Conservation (phyloP, 1,284 basidiomycete species). For the Phlebopus sp. region DNA sequence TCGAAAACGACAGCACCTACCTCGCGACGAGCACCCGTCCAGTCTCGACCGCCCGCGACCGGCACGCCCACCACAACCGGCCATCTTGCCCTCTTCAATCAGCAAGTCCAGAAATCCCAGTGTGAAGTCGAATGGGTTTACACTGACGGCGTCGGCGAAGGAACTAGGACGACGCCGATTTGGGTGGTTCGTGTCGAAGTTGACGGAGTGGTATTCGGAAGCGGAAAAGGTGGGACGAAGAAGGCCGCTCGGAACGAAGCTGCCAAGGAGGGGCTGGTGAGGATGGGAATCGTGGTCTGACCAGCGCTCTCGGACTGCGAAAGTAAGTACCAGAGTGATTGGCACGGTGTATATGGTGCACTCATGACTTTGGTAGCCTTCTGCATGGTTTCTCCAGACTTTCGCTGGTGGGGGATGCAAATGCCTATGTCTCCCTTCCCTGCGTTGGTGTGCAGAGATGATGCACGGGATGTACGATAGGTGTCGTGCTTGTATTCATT, state of each 20-base stretch:
- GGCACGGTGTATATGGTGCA: not conserved
- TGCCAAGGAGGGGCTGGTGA: slow-evolving; percentile 54
- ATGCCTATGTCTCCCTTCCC: slow-evolving; percentile 27
- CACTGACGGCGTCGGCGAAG: slow-evolving; percentile 42
- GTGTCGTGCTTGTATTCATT: not conserved
- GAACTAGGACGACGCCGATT: slow-evolving; percentile 61
- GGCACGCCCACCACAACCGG: slow-evolving; percentile 42
- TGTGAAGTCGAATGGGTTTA: slow-evolving; percentile 68
- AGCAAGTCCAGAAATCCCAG: slow-evolving; percentile 58
- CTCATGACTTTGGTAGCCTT: slow-evolving; percentile 14
- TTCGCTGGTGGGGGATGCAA: slow-evolving; percentile 41
- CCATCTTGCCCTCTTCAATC: slow-evolving; percentile 74
- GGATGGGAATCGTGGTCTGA: slow-evolving; percentile 44
- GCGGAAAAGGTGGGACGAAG: slow-evolving; percentile 68
- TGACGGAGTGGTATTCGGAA: slow-evolving; percentile 54
- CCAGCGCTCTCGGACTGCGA: slow-evolving; percentile 32
- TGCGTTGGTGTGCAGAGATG: slow-evolving; percentile 54
- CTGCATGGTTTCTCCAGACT: slow-evolving; percentile 57
- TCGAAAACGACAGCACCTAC: not conserved
- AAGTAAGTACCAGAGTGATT: not conserved
- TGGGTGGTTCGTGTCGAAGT: slow-evolving; percentile 67
- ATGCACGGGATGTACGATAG: slow-evolving; percentile 34
- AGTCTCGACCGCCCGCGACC: slow-evolving; percentile 18
- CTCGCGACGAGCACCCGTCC: slow-evolving; percentile 11
- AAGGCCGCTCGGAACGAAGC: slow-evolving; percentile 73